These are phyloP conservation scores for Carex arenaria DNA, from an alignment of 202 grass and related monocot genomes.

Conservation along the genomic window DNA sequence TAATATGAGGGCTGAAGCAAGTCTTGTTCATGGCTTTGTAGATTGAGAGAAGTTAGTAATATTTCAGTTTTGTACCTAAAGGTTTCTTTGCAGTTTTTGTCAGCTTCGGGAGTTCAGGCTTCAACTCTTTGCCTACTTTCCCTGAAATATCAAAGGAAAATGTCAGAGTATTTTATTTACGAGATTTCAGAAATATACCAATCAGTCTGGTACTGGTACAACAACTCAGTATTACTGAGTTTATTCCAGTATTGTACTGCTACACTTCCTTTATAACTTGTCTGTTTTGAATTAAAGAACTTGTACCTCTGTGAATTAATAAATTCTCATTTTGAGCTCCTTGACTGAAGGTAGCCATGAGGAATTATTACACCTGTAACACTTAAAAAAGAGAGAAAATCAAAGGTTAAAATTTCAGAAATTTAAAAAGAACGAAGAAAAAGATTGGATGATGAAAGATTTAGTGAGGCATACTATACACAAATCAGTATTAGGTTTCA, in stretches of 20 bases:
- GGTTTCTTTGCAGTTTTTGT: slow-evolving; percentile 10
- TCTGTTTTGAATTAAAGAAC: slow-evolving; percentile 1
- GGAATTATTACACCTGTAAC: slow-evolving; percentile 1
- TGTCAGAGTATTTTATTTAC: background rate
- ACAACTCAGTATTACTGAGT: background rate
- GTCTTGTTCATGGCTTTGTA: background rate
- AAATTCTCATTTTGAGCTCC: slow-evolving; percentile 14
- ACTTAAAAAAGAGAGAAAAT: background rate
- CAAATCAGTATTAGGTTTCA: background rate
- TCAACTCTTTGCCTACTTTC: background rate
- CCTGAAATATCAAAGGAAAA: background rate
- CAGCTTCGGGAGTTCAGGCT: background rate
- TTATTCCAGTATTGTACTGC: background rate
- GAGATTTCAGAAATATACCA: background rate
- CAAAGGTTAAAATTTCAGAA: background rate
- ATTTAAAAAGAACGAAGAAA: background rate
- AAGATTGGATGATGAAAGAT: background rate
- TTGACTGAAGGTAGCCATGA: slow-evolving; percentile 19
- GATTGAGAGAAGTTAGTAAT: background rate
- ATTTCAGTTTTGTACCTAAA: slow-evolving; percentile 13
- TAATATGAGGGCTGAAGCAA: no score
- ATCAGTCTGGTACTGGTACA: background rate
- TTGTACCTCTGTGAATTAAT: slow-evolving; percentile 18
- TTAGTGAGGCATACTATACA: background rate
- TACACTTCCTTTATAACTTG: background rate